Evolutionary conservation across 306 rosid genomes (phyloP).

Genomic region (Benincasa hispida): DNA sequence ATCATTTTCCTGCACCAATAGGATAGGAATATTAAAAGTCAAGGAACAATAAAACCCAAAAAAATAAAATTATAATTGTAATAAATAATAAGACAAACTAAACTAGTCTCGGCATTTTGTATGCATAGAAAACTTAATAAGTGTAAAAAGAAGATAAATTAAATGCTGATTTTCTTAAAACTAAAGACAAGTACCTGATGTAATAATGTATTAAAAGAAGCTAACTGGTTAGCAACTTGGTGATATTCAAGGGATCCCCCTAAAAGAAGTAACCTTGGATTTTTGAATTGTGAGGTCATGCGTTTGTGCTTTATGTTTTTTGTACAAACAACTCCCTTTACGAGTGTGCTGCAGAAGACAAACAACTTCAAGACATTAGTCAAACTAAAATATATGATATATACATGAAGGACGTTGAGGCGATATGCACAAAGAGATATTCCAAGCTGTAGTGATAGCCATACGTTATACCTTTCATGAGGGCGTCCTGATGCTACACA

Average conservation of each 20-base stretch:
- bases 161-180: neutral
- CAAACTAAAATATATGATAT: neutral
- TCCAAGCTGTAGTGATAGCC: neutral
- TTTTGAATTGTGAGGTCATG: conserved; percentile 87
- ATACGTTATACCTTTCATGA: conserved; percentile 54
- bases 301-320: conserved; percentile 97
- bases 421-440: neutral
- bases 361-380: neutral
- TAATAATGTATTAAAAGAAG: conserved; percentile 72
- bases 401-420: neutral
- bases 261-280: conserved; percentile 59
- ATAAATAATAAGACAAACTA: too few species aligned
- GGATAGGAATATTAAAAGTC: neutral
- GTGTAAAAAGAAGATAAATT: neutral
- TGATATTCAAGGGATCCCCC: conserved; percentile 94
- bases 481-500: conserved; percentile 77
- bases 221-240: conserved; percentile 76
- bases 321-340: conserved; percentile 90
- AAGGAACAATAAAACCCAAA: neutral
- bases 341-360: conserved; percentile 45
- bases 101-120: neutral
- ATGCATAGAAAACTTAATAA: neutral
- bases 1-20: conserved; percentile 67
- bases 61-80: neutral
- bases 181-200: conserved; percentile 57